Conservation (phyloP, 371 early-diverging fungal genomes). For the Batkoa obscura region DNA sequence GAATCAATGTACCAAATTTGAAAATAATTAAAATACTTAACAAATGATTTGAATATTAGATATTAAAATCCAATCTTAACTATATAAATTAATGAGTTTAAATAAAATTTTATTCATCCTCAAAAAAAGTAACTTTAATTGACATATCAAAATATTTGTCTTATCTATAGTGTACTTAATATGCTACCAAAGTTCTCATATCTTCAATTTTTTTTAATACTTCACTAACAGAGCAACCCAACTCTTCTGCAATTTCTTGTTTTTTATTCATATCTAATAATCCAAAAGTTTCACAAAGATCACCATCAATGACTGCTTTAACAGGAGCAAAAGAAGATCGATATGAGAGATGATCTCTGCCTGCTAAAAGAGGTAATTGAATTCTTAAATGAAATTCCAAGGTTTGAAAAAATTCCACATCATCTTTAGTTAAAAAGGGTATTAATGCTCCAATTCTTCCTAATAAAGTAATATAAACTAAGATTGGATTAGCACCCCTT, state of each 20-base stretch:
- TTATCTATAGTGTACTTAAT: constrained; percentile 11
- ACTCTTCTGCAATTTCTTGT: constrained; percentile 58
- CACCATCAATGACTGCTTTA: constrained; percentile 77
- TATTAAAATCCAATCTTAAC: too few species aligned
- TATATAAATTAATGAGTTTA: too few species aligned
- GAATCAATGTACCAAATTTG: too few species aligned
- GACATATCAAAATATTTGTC: too few species aligned
- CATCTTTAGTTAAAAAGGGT: constrained; percentile 71
- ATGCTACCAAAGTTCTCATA: constrained; percentile 39
- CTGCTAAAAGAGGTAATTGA: constrained; percentile 44
- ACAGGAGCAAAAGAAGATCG: constrained; percentile 67
- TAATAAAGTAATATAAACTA: constrained; percentile 69
- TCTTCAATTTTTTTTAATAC: constrained; percentile 86
- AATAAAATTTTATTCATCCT: too few species aligned
- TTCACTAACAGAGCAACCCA: constrained; percentile 74
- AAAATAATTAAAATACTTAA: too few species aligned
- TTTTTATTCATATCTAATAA: constrained; percentile 45
- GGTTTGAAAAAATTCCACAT: constrained; percentile 80
- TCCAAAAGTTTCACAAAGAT: constrained; percentile 72
- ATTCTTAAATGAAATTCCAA: constrained; percentile 85
- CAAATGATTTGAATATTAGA: too few species aligned
- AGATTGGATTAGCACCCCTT: constrained; percentile 63
- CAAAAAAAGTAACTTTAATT: too few species aligned
- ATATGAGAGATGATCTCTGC: constrained; percentile 77
- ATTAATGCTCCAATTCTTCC: constrained; percentile 71